These are phyloP conservation scores for Collybiopsis confluens DNA, from an alignment of 768 basidiomycete genomes.

Conservation along the genomic window DNA sequence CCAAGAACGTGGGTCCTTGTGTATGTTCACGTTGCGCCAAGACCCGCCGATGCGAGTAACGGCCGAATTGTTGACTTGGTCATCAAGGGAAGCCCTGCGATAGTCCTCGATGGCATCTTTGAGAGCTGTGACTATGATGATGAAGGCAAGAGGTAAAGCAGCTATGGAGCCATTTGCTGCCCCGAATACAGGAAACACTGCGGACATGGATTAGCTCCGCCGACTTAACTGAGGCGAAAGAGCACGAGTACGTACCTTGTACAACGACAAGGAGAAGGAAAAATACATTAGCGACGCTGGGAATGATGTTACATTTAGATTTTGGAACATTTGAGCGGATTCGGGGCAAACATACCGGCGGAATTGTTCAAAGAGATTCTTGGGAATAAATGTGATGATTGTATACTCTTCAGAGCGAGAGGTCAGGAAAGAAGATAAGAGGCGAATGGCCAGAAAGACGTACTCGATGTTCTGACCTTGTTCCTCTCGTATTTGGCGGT, in stretches of 20 bases:
- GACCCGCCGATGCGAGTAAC: conserved; percentile 79
- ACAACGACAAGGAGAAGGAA: conserved; percentile 81
- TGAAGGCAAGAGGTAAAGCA: conserved; percentile 83
- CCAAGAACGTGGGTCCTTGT: conserved; percentile 70
- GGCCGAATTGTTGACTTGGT: conserved; percentile 93
- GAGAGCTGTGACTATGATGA: conserved; percentile 83
- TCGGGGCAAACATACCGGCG: conserved; percentile 53
- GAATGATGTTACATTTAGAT: conserved; percentile 3
- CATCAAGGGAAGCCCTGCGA: conserved; percentile 81
- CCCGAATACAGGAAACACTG: conserved; percentile 90
- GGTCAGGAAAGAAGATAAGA: background rate
- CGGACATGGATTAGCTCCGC: conserved; percentile 4
- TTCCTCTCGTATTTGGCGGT: conserved; percentile 78
- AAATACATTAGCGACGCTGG: conserved; percentile 86
- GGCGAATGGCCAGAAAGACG: conserved; percentile 26
- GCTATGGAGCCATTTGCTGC: conserved; percentile 79
- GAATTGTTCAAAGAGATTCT: conserved; percentile 95
- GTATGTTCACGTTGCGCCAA: conserved; percentile 90
- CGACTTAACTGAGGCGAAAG: conserved; percentile 3
- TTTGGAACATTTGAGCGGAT: background rate
- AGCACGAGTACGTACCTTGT: conserved; percentile 65
- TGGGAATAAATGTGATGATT: conserved; percentile 83
- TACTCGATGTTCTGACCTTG: conserved; percentile 92
- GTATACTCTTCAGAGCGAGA: conserved; percentile 69
- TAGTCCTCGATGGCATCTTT: conserved; percentile 98